phyloP scores from a whole-genome alignment of 2,329 filamentous ascomycete species.

The Pyricularia pennisetigena region DNA sequence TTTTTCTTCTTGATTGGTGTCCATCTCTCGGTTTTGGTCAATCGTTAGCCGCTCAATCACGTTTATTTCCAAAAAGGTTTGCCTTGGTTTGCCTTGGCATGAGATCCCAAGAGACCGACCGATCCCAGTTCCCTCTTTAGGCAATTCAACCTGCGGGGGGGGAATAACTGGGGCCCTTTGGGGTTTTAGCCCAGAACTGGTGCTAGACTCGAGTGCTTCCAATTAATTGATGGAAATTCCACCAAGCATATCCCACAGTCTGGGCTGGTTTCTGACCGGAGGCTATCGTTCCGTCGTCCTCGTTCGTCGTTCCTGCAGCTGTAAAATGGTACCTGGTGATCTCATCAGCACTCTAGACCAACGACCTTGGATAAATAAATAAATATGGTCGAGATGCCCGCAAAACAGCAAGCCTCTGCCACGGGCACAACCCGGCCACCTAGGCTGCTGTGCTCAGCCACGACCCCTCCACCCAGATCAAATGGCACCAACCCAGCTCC shows the following conservation, averaged over 20 bases:
- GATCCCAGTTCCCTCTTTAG: background rate
- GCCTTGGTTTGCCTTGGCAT: background rate
- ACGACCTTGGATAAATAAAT: background rate
- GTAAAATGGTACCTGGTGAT: background rate
- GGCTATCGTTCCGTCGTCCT: background rate
- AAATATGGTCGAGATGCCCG: no score
- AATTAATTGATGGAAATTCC: background rate
- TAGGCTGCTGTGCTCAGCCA: background rate
- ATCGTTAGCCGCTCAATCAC: background rate
- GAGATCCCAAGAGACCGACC: background rate
- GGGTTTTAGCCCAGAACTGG: no score
- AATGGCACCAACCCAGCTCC: background rate
- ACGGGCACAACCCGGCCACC: background rate
- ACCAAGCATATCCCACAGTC: background rate
- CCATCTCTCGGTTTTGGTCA: background rate
- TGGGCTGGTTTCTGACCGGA: background rate
- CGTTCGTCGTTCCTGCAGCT: background rate
- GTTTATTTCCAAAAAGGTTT: background rate
- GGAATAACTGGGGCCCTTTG: background rate
- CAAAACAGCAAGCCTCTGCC: background rate
- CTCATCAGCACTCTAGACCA: background rate
- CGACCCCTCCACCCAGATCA: background rate
- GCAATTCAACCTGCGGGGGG: background rate
- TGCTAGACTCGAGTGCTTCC: background rate
- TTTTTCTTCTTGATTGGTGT: background rate